These are phyloP conservation scores for Neopestalotiopsis sp. DNA, from an alignment of 2,329 filamentous ascomycete genomes.

Conservation along the genomic window DNA sequence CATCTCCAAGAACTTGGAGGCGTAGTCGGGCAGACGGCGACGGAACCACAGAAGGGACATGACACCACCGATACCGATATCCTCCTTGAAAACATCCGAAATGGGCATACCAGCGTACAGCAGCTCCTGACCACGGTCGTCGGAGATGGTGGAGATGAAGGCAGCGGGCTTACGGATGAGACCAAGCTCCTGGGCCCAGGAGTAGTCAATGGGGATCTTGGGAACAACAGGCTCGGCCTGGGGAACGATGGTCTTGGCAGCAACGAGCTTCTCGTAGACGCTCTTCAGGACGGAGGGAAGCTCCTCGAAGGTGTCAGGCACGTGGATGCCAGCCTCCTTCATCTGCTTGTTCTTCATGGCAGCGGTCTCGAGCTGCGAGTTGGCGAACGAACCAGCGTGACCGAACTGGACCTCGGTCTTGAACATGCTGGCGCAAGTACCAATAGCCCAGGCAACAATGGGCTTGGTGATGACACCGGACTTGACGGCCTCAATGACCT, in stretches of 20 bases:
- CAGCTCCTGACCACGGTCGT: slow-evolving; percentile 99
- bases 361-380: slow-evolving; percentile 98
- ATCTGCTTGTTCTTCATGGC: slow-evolving; percentile 96
- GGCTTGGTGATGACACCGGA: slow-evolving; percentile 95
- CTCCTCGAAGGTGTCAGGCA: slow-evolving; percentile 96
- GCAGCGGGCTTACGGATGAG: slow-evolving; percentile 99
- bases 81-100: slow-evolving; percentile 99
- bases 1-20: slow-evolving; percentile 99
- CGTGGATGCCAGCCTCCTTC: slow-evolving; percentile 91
- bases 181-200: slow-evolving; percentile 98
- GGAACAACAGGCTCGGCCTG: slow-evolving; percentile 88
- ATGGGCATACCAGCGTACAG: slow-evolving; percentile 99
- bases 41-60: slow-evolving; percentile 99
- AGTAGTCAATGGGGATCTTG: slow-evolving; percentile 99
- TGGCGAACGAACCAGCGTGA: slow-evolving; percentile 97
- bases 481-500: slow-evolving; percentile 98
- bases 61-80: slow-evolving; percentile 98
- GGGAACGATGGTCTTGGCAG: slow-evolving; percentile 83
- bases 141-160: slow-evolving; percentile 99
- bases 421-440: slow-evolving; percentile 99
- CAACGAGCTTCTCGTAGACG: slow-evolving; percentile 89
- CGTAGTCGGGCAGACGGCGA: slow-evolving; percentile 91
- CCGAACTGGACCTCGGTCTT: slow-evolving; percentile 99
- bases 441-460: slow-evolving; percentile 98
- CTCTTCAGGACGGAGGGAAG: slow-evolving; percentile 76